Evolutionary conservation across 2,329 filamentous ascomycete species (phyloP), one percentile per base, ranked within the genome.

Genomic region (Sarocladiaceae sp.): DNA sequence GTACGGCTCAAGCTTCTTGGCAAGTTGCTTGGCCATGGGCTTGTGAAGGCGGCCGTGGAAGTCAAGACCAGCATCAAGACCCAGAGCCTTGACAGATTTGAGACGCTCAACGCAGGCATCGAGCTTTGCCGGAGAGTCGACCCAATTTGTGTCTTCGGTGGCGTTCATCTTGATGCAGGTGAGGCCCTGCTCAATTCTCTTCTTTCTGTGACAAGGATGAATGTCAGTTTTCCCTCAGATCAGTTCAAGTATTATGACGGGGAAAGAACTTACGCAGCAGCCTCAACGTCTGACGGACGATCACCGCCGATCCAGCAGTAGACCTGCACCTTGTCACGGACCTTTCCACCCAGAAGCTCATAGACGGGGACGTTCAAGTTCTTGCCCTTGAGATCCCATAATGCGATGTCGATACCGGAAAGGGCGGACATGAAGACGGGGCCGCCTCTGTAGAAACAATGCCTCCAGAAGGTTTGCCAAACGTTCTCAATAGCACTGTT

Each of bases 251-350:
- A n/a, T 44, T 23, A 7, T 13, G 3, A 17, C 18, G 3, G 4
- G 2, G 2, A n/a, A 33, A 1, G 13, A 15, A 17, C 73, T 59
- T 63, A 82, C 72, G 81, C 84, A 60, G 82, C 79, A 3, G 57
- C 60, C 58, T 82, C 79, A 15, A 90, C 78, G 60, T 88, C 85
- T 8, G 69, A 66, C 1, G 86, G 86, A 26, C 84, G 71, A 62
- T 89, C 85, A 6, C 86, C 86, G 4, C 86, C 86, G 53, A 89
- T 89, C 86, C 86, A 89, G 18, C 82, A 82, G 62, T 89, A 90
- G 1, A 89, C 86, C 55, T 80, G 80, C 17, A 87, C 67, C 61
- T 84, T 83, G 58, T 83, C 72, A 48, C 86, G 76, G 3, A 90
- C 77, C 57, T 87, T 87, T 17, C 87, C 87, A 12, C 87, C 87